A percentile compares a stretch with the other conserved stretches of the same genome.
These are phyloP conservation scores for Colletotrichum sp. DNA, from an alignment of 2,329 filamentous ascomycete species.

Conservation along the genomic window DNA sequence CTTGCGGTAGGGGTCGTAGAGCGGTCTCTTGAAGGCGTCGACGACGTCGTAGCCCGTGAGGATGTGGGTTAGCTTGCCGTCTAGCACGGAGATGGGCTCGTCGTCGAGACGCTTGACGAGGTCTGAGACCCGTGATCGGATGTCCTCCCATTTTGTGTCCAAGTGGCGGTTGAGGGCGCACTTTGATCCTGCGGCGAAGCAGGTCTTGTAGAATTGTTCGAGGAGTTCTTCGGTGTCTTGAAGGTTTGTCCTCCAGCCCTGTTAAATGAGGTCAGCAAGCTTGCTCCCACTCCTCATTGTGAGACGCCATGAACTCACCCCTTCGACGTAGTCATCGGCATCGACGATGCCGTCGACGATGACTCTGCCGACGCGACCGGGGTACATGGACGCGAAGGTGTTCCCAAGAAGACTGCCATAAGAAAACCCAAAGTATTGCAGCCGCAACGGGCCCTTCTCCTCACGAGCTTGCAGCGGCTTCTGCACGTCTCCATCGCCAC, in stretches of 20 bases:
- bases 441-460: conserved; percentile 18
- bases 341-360: conserved; percentile 44
- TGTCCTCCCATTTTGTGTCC: conserved; percentile 31
- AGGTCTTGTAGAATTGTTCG: conserved; percentile 37
- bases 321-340: conserved; percentile 36
- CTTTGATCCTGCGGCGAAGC: conserved; percentile 30
- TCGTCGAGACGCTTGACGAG: conserved; percentile 32
- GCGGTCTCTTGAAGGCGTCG: conserved; percentile 24
- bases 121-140: conserved; percentile 34
- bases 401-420: conserved; percentile 44
- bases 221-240: conserved; percentile 39
- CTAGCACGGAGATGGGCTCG: conserved; percentile 26
- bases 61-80: conserved; percentile 24
- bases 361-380: conserved; percentile 41
- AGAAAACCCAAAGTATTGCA: conserved; percentile 56
- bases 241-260: conserved; percentile 39
- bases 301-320: conserved; percentile 25
- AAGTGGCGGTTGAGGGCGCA: conserved; percentile 31
- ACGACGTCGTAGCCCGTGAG: conserved; percentile 36
- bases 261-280: neutral
- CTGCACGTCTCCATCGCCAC: neutral
- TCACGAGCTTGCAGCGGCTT: neutral
- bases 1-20: conserved; percentile 33
- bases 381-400: conserved; percentile 39
- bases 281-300: rapidly evolving